Base-by-base conservation (phyloP, 192 early-diverging fungal genomes). In the Diversispora epigaea region DNA sequence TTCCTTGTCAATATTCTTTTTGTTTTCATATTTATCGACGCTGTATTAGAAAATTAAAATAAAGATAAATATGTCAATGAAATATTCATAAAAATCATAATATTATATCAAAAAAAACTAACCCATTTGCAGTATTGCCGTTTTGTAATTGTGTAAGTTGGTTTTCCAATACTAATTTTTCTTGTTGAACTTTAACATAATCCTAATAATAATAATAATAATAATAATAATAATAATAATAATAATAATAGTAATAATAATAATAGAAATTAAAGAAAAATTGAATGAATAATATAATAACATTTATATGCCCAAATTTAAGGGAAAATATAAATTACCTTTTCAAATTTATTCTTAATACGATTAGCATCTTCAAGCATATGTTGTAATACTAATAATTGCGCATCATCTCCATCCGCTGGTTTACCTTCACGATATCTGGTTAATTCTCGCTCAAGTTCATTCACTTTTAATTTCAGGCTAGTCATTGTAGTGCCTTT, bases 391-490 rank as follows among this genome's bases (percentile, higher is more conserved):
- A 85, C 76, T 17, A 80, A 56, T 0, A 87, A 75, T 22, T 67
- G 6, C 3, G 65, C 50, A 78, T 82, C 11, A 60, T 52, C 32
- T 25, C 55, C 62, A 55, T 72, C 73, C 12, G 39, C 77, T 47
- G 40, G 8, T 61, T 79, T 77, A 44, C 41, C 50, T 49, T 64
- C 69, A 50, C 66, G 83, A 39, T 41, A 70, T 43, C 61, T 82
- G 7, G 12, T 62, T 41, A 93, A 79, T 76, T 92, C 87, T 46
- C 84, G 79, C 77, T 93, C 88, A 17, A 93, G 83, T 46, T 89
- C 85, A 19, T 83, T 82, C 17, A 89, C 75, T 75, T 89, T 81
- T 71, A 77, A 64, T 67, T 81, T 78, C 78, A 90, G 75, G 22
- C 75, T 71, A 3, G 80, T 58, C 17, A 81, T 75, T 52, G 78